phyloP scores from a whole-genome alignment of 1,284 basidiomycete species.

The Fomitopsis schrenkii region DNA sequence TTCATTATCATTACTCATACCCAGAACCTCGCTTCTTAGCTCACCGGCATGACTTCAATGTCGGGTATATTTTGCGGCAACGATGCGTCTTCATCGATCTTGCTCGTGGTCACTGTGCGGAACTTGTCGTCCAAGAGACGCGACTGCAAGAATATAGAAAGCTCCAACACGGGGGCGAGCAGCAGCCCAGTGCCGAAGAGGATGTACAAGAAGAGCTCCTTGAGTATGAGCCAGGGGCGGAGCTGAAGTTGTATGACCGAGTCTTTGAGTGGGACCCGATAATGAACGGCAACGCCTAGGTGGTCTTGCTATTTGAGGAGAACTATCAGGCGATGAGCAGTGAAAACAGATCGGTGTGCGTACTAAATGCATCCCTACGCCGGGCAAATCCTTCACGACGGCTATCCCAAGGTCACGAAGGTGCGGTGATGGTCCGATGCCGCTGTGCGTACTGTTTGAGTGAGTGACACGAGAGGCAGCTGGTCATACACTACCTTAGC shows the following conservation, averaged over 20 bases:
- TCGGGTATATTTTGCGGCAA: constrained; percentile 23
- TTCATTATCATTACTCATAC: neutral
- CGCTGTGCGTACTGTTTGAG: constrained; percentile 9
- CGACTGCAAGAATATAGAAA: constrained; percentile 24
- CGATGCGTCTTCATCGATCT: constrained; percentile 10
- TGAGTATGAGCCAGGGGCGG: constrained; percentile 10
- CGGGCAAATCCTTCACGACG: constrained; percentile 28
- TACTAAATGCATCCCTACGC: constrained; percentile 23
- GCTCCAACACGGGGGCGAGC: constrained; percentile 24
- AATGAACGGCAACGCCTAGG: constrained; percentile 24
- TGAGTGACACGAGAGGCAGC: neutral
- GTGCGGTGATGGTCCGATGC: constrained; percentile 27
- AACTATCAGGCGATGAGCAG: neutral
- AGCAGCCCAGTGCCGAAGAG: constrained; percentile 27
- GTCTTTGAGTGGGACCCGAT: constrained; percentile 24
- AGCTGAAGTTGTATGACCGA: constrained; percentile 15
- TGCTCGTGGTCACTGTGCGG: constrained; percentile 16
- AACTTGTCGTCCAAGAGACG: constrained; percentile 21
- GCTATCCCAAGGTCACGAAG: constrained; percentile 23
- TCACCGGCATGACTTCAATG: constrained; percentile 32
- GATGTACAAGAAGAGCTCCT: constrained; percentile 26
- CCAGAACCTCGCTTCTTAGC: neutral
- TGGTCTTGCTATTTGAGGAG: constrained; percentile 28
- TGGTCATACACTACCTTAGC: constrained; percentile 22
- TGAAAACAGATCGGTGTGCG: neutral